Conservation (phyloP, 2,329 filamentous ascomycete species). For the Echinosphaeria canescens region DNA sequence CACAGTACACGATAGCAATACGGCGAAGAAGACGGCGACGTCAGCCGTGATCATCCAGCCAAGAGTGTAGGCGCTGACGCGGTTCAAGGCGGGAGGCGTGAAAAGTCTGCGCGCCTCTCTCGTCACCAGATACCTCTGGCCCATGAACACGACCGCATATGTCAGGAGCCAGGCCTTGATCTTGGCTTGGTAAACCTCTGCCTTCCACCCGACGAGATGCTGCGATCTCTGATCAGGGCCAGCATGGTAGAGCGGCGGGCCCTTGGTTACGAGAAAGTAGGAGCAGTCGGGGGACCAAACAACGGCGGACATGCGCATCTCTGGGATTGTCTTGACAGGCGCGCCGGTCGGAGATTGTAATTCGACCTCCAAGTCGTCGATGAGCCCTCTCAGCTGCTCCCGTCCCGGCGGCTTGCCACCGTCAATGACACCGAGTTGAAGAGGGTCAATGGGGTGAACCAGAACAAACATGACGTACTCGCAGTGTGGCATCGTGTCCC, state of each 20-base stretch:
- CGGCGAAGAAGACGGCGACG: conserved; percentile 33
- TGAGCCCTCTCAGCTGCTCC: conserved; percentile 14
- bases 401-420: conserved; percentile 9
- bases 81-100: conserved; percentile 43
- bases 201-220: conserved; percentile 37
- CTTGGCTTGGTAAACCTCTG: conserved; percentile 32
- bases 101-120: conserved; percentile 42
- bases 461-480: conserved; percentile 81
- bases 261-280: conserved; percentile 43
- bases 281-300: conserved; percentile 48
- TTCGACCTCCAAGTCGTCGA: conserved; percentile 37
- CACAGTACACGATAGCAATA: conserved; percentile 31
- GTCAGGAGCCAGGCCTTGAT: conserved; percentile 36
- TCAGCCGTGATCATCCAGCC: conserved; percentile 41
- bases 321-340: conserved; percentile 29
- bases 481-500: too few relatives aligned
- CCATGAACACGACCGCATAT: conserved; percentile 31
- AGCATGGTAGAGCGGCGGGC: conserved; percentile 31
- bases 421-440: conserved; percentile 11
- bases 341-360: conserved; percentile 37
- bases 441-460: conserved; percentile 32
- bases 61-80: conserved; percentile 42
- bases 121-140: conserved; percentile 39
- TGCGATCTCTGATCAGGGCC: conserved; percentile 24
- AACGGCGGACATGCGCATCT: conserved; percentile 37